Conservation (phyloP, 805 yeast species). For the Isabelozyma rhagii region DNA sequence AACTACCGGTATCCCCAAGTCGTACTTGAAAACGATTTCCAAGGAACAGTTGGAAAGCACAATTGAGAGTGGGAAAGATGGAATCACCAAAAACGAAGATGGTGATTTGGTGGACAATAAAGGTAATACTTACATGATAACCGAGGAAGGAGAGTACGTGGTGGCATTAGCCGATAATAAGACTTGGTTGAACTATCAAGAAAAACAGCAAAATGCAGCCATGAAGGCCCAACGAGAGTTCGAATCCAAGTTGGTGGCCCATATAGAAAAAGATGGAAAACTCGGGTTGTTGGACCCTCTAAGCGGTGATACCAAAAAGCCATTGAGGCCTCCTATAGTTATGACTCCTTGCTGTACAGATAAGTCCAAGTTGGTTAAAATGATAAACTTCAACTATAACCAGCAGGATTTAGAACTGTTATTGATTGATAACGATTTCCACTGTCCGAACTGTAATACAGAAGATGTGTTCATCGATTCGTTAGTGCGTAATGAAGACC, state of each 20-base stretch:
- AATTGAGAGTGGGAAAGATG: constrained; percentile 37
- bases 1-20: constrained; percentile 96
- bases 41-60: constrained; percentile 48
- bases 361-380: constrained; percentile 52
- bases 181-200: constrained; percentile 86
- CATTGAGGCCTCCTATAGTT: constrained; percentile 66
- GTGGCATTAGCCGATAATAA: constrained; percentile 92
- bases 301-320: constrained; percentile 34
- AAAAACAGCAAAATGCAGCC: constrained; percentile 52
- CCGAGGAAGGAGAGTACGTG: constrained; percentile 93
- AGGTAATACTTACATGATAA: constrained; percentile 70
- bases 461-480: constrained; percentile 76
- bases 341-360: constrained; percentile 77
- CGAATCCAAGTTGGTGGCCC: constrained; percentile 29
- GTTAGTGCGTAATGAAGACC: constrained; percentile 58
- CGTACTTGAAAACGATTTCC: constrained; percentile 81
- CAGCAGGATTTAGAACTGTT: constrained; percentile 38
- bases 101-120: constrained; percentile 44
- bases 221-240: constrained; percentile 54
- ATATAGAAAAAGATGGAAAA: constrained; percentile 26
- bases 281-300: constrained; percentile 66
- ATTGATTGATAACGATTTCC: constrained; percentile 78
- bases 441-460: constrained; percentile 81
- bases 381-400: constrained; percentile 41
- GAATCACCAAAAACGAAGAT: constrained; percentile 35